Percentiles rank a stretch among this genome's conserved stretches.
phyloP scores from a whole-genome alignment of 139 green algal species.

The Tetradesmus obliquus region DNA sequence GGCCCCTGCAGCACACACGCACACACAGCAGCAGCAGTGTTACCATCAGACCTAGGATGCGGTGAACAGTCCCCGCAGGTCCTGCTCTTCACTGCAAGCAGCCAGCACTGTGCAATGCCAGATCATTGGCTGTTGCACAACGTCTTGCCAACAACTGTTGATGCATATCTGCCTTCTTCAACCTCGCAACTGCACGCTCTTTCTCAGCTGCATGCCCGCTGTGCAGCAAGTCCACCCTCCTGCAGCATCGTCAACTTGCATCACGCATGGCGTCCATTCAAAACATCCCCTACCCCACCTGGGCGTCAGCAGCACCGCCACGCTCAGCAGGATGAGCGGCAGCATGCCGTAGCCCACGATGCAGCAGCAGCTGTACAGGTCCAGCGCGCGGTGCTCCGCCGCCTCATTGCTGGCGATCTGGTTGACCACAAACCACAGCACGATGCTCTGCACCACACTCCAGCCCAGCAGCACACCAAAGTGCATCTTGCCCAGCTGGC shows the following conservation, averaged over 20 bases:
- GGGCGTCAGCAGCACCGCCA: conserved; percentile 79
- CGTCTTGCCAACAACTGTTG: not conserved
- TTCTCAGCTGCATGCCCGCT: not conserved
- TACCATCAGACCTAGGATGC: not conserved
- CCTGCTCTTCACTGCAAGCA: not conserved
- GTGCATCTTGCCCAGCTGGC: conserved; percentile 91
- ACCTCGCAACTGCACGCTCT: not conserved
- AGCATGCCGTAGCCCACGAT: conserved; percentile 92
- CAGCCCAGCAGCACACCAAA: conserved; percentile 97
- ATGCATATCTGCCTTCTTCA: too few relatives aligned
- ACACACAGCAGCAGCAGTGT: conserved; percentile 15
- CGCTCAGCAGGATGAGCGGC: conserved; percentile 80
- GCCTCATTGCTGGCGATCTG: conserved; percentile 60
- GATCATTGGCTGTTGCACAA: not conserved
- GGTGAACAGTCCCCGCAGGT: too few relatives aligned
- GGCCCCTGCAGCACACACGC: conserved; percentile 14
- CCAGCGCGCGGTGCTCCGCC: conserved; percentile 65
- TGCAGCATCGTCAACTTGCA: not conserved
- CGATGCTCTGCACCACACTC: conserved; percentile 81
- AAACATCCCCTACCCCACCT: conserved; percentile 53
- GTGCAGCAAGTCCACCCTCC: not conserved
- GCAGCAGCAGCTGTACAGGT: conserved; percentile 91
- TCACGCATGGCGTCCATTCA: not conserved
- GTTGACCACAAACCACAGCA: conserved; percentile 82
- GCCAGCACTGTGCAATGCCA: not conserved